Evolutionary conservation across 2,329 filamentous ascomycete genomes (phyloP), one percentile per base, ranked within the genome.

Genomic region (Clonostachys byssicola): DNA sequence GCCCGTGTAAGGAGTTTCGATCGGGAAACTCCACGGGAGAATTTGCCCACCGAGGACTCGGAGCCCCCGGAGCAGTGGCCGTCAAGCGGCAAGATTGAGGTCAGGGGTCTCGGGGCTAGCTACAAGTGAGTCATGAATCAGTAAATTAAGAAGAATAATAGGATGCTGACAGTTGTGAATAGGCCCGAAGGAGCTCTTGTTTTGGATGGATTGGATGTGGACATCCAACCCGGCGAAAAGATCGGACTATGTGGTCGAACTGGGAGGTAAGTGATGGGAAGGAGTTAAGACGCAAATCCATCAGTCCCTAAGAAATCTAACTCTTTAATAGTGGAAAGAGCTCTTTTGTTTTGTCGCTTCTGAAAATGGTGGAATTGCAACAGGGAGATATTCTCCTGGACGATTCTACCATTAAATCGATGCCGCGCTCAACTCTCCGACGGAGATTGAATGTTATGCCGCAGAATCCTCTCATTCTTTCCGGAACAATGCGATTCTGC

Each of bases 391-490:
- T 75, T 35, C 47, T 52, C 0, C 69, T 78, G 42, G 75, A 80
- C 51, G 61, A 52, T 23, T 45, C 71, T 1, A 58, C 66, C 2
- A 62, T 73, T 5, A 34, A 56, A 35, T 30, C 23, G 50, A 49
- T 2, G 57, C 79, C 14, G 53, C 70, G 41, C 67, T 71, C 5
- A 33, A 60, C 79, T 1, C 71, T 75, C 5, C 56, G 65, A 16
- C 67, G 65, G 6, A 58, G 80, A 10, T 30, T 30, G 40, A 72
- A 74, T 41, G 69, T 70, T 13, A 54, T 80, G 2, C 71, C 77
- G 1, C 77, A 80, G 55, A 74, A 80, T 9, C 57, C 73, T 0
- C 67, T 74, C 12, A 73, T 79, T 52, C 56, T 78, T 4, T 67
- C 66, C 2, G 69, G 65, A 20, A 66, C 63, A 2, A 61, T 71